phyloP scores from a whole-genome alignment of 768 basidiomycete species.

The Auriscalpium microsporum region DNA sequence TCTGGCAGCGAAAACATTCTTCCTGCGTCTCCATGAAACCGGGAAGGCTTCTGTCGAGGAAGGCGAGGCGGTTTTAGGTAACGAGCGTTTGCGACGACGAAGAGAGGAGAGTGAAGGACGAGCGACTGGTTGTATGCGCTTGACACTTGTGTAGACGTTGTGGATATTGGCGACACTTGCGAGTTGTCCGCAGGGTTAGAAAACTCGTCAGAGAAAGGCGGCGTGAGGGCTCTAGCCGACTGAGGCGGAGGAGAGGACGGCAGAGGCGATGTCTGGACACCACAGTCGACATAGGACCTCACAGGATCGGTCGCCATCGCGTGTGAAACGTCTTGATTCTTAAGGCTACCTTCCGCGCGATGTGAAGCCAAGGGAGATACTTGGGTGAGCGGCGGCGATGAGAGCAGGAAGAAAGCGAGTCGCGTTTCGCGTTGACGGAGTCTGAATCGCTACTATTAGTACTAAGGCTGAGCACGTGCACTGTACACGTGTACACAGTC shows the following conservation, averaged over 20 bases:
- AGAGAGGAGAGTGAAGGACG: background rate
- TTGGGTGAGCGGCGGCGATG: no score
- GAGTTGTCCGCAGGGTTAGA: background rate
- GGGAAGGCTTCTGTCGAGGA: conserved; percentile 9
- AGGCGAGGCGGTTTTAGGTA: conserved; percentile 9
- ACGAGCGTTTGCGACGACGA: background rate
- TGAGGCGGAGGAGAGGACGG: background rate
- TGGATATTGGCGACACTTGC: background rate
- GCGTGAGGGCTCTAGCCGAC: background rate
- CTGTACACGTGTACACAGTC: no score
- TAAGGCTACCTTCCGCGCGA: no score
- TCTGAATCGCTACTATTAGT: background rate
- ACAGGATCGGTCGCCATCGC: background rate
- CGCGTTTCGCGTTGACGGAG: background rate
- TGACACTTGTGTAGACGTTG: conserved; percentile 5
- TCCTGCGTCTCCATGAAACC: background rate
- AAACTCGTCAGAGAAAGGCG: background rate
- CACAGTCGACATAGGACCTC: conserved; percentile 12
- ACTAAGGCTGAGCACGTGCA: background rate
- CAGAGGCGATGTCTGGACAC: conserved; percentile 11
- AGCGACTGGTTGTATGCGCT: conserved; percentile 10
- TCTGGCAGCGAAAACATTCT: conserved; percentile 14
- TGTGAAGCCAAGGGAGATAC: no score
- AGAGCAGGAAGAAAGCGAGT: background rate
- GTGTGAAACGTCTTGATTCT: background rate